phyloP scores from a whole-genome alignment of 148 eudicot genomes.

The Gaultheria prostrata region DNA sequence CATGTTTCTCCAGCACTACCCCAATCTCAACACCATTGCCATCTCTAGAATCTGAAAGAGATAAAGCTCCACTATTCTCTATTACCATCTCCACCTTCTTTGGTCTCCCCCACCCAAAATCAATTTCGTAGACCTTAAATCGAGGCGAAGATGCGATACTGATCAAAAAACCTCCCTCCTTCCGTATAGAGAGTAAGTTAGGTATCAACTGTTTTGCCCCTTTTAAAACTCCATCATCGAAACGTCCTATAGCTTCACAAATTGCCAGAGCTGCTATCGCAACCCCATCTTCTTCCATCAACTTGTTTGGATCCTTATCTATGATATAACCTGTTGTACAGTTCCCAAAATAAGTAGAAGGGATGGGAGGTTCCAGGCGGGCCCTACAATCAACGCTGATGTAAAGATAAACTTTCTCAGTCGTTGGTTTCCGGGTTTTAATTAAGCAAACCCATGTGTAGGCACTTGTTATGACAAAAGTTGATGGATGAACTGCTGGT shows the following conservation, averaged over 20 bases:
- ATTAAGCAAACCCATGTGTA: conserved; percentile 19
- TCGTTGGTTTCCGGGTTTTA: not conserved
- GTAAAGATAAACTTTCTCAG: not conserved
- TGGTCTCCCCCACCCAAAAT: conserved; percentile 19
- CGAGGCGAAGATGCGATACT: conserved; percentile 6
- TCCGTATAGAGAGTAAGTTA: not conserved
- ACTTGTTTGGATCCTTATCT: not conserved
- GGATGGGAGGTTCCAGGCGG: conserved; percentile 1
- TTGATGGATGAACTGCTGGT: not conserved
- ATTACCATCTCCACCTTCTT: conserved; percentile 3
- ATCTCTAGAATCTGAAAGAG: conserved; percentile 14
- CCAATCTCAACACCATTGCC: conserved; percentile 14
- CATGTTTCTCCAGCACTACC: conserved; percentile 8
- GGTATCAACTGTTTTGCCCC: not conserved
- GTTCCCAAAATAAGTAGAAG: conserved; percentile 18
- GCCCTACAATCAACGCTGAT: conserved; percentile 16
- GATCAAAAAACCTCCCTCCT: not conserved
- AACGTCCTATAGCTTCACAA: not conserved
- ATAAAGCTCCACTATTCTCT: not conserved
- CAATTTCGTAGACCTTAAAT: conserved; percentile 8
- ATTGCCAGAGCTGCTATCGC: not conserved
- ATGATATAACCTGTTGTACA: not conserved
- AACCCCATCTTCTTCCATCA: conserved; percentile 15
- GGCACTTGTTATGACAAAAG: conserved; percentile 3
- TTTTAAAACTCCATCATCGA: not conserved